Evolutionary conservation across 163 green algal genomes (phyloP).

Genomic region (Scenedesmus sp.): DNA sequence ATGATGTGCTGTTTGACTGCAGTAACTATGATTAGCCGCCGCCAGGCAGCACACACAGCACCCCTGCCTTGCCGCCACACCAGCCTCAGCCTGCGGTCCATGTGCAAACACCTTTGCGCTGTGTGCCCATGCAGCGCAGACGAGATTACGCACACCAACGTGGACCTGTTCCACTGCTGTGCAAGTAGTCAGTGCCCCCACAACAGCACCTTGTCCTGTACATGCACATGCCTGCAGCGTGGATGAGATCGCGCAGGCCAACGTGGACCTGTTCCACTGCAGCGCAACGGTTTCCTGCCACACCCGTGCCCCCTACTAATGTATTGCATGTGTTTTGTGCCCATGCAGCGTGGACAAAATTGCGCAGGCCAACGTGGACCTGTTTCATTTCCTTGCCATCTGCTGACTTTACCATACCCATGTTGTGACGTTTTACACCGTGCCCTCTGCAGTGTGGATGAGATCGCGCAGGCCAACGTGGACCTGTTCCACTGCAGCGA

Average conservation of each 20-base stretch:
- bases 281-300: background rate
- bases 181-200: background rate
- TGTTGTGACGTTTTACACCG: background rate
- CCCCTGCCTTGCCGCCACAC: too few species aligned
- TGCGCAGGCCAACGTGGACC: slow-evolving; percentile 60
- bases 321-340: background rate
- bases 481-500: background rate
- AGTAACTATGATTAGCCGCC: too few species aligned
- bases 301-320: too few species aligned
- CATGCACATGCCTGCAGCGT: slow-evolving; percentile 53
- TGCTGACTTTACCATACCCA: background rate
- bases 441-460: slow-evolving; percentile 66
- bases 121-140: too few species aligned
- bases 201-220: slow-evolving; percentile 29
- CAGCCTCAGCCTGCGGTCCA: too few species aligned
- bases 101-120: too few species aligned
- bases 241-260: slow-evolving; percentile 58
- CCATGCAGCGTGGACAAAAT: background rate
- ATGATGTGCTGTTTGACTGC: too few species aligned
- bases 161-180: too few species aligned
- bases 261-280: background rate
- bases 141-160: background rate
- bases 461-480: slow-evolving; percentile 51
- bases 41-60: too few species aligned
- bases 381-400: slow-evolving; percentile 45